A percentile compares a stretch with the other conserved stretches of the same genome.
phyloP scores from a whole-genome alignment of 345 rosid species.

The Theobroma cacao region DNA sequence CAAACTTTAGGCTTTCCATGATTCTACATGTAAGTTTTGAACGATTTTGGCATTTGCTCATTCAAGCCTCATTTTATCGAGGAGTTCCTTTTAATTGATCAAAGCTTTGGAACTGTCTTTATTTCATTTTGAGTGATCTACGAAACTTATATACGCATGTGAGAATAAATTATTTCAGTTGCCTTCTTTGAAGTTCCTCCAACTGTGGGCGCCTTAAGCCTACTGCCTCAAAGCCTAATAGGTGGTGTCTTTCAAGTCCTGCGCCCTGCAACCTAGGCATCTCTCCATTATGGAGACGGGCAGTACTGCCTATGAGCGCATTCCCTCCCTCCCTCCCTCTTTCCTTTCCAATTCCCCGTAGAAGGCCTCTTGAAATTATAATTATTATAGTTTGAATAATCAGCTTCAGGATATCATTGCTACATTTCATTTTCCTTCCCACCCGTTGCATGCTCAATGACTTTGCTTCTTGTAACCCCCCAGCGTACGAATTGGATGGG shows the following conservation, averaged over 20 bases:
- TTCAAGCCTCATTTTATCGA: neutral
- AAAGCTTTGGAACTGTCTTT: neutral
- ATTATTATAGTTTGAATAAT: too few relatives aligned
- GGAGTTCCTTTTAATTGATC: neutral
- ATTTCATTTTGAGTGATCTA: neutral
- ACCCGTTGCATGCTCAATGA: too few relatives aligned
- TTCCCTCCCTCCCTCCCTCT: neutral
- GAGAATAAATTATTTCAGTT: too few relatives aligned
- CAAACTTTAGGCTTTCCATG: neutral
- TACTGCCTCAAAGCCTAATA: neutral
- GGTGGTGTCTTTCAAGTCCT: neutral
- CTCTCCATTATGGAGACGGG: neutral
- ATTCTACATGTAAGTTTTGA: constrained; percentile 2
- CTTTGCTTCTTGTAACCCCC: too few relatives aligned
- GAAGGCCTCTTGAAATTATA: neutral
- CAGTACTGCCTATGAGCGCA: neutral
- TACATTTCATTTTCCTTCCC: too few relatives aligned
- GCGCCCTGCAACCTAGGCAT: neutral
- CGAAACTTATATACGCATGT: neutral
- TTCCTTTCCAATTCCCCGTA: neutral
- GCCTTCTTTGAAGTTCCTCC: neutral
- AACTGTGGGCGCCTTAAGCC: neutral
- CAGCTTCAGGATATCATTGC: too few relatives aligned
- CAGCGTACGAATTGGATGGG: too few relatives aligned
- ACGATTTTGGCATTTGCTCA: neutral